These are phyloP conservation scores for Epichloe coenophiala DNA, from an alignment of 2,329 filamentous ascomycete genomes.

Conservation along the genomic window DNA sequence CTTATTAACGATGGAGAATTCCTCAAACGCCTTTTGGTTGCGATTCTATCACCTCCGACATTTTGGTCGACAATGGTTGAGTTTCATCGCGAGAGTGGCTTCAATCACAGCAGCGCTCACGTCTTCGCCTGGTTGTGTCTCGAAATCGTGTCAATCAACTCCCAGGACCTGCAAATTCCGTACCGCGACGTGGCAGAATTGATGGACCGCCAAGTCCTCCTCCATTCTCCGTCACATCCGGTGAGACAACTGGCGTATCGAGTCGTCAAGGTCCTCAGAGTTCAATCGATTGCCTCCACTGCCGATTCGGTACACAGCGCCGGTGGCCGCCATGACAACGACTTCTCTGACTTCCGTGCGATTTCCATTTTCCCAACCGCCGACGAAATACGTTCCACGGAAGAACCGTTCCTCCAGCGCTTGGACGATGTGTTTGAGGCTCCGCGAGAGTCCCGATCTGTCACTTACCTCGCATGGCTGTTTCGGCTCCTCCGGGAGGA, in stretches of 20 bases:
- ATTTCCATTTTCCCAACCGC: slow-evolving; percentile 53
- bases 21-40: too few relatives aligned
- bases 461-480: slow-evolving; percentile 52
- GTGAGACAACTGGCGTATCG: slow-evolving; percentile 18
- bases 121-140: slow-evolving; percentile 9
- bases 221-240: slow-evolving; percentile 11
- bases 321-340: slow-evolving; percentile 64
- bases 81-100: too few relatives aligned
- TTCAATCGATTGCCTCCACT: slow-evolving; percentile 11
- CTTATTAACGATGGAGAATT: too few relatives aligned
- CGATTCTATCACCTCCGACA: too few relatives aligned
- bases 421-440: slow-evolving; percentile 34
- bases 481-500: slow-evolving; percentile 61
- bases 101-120: too few relatives aligned
- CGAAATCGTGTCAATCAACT: slow-evolving; percentile 5
- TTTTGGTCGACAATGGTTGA: too few relatives aligned
- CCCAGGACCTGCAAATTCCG: not conserved
- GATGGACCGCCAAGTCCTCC: slow-evolving; percentile 13
- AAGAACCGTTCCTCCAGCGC: slow-evolving; percentile 40
- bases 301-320: slow-evolving; percentile 19
- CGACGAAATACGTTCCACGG: slow-evolving; percentile 45
- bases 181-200: slow-evolving; percentile 4
- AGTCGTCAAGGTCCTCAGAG: slow-evolving; percentile 25
- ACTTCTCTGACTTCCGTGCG: slow-evolving; percentile 45
- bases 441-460: slow-evolving; percentile 22